phyloP scores from a whole-genome alignment of 306 rosid genomes.

The Morella rubra region DNA sequence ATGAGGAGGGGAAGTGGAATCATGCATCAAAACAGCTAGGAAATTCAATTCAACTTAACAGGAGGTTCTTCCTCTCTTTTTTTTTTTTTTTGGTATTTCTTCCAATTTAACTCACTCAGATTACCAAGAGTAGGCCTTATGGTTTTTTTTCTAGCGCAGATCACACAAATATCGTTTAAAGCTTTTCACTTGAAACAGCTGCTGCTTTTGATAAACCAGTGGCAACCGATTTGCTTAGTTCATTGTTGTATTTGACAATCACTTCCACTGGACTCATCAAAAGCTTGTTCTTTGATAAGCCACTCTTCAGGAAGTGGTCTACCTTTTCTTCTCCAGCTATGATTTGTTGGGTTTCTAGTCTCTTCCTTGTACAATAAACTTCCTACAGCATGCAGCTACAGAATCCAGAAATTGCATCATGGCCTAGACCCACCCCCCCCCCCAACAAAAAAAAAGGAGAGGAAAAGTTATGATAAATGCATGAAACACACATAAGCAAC shows the following conservation, averaged over 20 bases:
- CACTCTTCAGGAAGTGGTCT: background rate
- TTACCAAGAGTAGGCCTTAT: background rate
- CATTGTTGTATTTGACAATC: background rate
- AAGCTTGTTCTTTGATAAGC: background rate
- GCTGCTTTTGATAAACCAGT: background rate
- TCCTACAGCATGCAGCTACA: background rate
- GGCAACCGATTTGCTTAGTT: background rate
- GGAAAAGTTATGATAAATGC: background rate
- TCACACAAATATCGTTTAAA: background rate
- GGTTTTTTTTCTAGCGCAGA: background rate
- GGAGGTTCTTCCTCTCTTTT: background rate
- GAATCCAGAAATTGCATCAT: background rate
- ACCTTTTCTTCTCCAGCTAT: background rate
- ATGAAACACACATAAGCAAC: background rate
- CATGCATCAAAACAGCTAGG: background rate
- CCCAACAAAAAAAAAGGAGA: accelerated
- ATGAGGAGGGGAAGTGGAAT: background rate
- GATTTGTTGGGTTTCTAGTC: background rate
- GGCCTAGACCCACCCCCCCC: background rate
- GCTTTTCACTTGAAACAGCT: too few relatives aligned
- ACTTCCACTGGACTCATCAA: background rate
- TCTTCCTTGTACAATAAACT: background rate
- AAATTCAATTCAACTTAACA: background rate
- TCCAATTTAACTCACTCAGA: background rate
- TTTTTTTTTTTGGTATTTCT: background rate